Evolutionary conservation across 2,329 filamentous ascomycete species (phyloP), one percentile per base, ranked within the genome.

Genomic region (Aspergillus sp.): DNA sequence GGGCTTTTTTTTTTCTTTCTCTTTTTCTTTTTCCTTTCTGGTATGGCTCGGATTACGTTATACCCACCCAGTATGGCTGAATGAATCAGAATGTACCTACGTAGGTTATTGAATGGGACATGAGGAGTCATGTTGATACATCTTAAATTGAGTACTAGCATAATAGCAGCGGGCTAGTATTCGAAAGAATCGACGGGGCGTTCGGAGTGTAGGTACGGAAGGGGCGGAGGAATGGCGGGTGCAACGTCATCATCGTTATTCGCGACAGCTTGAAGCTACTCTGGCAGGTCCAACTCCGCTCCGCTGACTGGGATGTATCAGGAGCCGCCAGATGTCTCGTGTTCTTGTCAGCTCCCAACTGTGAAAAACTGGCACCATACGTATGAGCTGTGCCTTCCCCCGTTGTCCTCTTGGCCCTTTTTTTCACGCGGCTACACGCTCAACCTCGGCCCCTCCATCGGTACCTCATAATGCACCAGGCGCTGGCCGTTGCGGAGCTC

Each of bases 401-500:
- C 22, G 17, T 19, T 38, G 45, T 15, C 23, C 30, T 47, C 48
- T 58, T 19, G 28, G 28, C 48, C 51, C 19, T 19, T 58, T 59
- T 52, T 17, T 22, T 30, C n/a, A 25, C 34, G 23, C 43, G 55
- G 19, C 28, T 41, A 41, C 17, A 38, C 31, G 19, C 47, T 56
- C 25, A 30, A 41, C 30, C 50, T 28, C 47, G 31, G 50, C 31
- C 52, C 49, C 25, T 59, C 57, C 58, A 38, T 64, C 51, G 31
- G 51, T 57, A 56, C 53, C 59, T 64, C 61, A 64, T 60, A 61
- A 68, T 68, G 60, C 70, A 65, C 66, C 41, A 48, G 49, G 31
- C 43, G 31, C 52, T 54, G 48, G 50, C 49, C 49, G 43, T 8
- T 19, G 75, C 74, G 75, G 73, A 75, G 72, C 64, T 71, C 66